Evolutionary conservation across 352 stramenopile species (phyloP).

Genomic region (Phytophthora cactorum): DNA sequence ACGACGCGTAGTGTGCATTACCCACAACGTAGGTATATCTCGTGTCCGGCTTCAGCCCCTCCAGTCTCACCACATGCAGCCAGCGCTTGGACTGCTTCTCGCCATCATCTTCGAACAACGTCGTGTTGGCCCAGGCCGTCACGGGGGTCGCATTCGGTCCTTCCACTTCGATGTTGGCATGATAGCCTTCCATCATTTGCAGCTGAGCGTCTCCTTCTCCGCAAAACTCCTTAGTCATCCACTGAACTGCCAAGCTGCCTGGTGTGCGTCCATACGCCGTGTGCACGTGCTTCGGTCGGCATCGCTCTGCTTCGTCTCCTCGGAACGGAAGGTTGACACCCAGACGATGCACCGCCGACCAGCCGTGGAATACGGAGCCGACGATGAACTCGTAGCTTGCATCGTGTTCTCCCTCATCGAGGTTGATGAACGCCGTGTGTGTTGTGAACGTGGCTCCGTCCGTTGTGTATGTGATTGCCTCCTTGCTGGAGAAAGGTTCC

Average conservation of each 20-base stretch:
- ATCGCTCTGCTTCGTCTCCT: conserved; percentile 51
- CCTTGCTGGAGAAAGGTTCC: conserved; percentile 45
- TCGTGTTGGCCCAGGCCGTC: conserved; percentile 56
- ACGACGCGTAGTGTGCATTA: conserved; percentile 70
- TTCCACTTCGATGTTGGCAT: conserved; percentile 47
- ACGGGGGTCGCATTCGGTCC: conserved; percentile 41
- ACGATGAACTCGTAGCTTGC: conserved; percentile 73
- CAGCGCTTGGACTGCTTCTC: conserved; percentile 61
- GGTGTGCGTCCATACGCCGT: conserved; percentile 70
- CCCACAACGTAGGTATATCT: conserved; percentile 88
- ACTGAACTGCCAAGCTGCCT: conserved; percentile 76
- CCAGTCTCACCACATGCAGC: conserved; percentile 75
- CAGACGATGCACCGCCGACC: conserved; percentile 70
- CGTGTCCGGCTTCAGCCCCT: conserved; percentile 62
- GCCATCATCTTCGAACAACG: conserved; percentile 72
- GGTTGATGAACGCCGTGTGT: conserved; percentile 69
- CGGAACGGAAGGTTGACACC: conserved; percentile 56
- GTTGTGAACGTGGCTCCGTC: conserved; percentile 63
- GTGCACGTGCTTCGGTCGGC: conserved; percentile 83
- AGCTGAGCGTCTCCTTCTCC: conserved; percentile 49
- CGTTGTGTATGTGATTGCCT: conserved; percentile 63
- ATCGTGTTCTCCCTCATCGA: conserved; percentile 22
- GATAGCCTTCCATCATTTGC: conserved; percentile 66
- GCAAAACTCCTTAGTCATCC: conserved; percentile 75
- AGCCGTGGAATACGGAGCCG: conserved; percentile 80